A percentile compares a stretch with the other conserved stretches of the same genome.
phyloP scores from a whole-genome alignment of 371 early-diverging fungal genomes.

The Gilbertella persicaria region DNA sequence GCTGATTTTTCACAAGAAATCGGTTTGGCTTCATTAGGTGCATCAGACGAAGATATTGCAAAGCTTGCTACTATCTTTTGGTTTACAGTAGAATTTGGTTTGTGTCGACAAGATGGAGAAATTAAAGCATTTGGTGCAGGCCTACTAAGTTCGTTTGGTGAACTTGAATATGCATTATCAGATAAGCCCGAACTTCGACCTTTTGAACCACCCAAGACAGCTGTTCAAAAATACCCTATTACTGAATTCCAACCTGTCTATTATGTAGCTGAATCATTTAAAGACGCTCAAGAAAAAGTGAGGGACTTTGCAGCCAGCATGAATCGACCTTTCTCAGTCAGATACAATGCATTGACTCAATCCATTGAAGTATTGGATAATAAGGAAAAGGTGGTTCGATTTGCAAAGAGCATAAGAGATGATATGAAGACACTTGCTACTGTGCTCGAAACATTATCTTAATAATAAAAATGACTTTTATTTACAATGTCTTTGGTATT shows the following conservation, averaged over 20 bases:
- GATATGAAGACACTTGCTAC: constrained; percentile 74
- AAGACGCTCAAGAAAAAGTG: constrained; percentile 89
- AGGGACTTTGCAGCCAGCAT: constrained; percentile 81
- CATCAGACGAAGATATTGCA: constrained; percentile 89
- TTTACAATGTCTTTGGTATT: too few relatives aligned
- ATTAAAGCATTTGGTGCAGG: constrained; percentile 95
- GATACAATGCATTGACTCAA: constrained; percentile 92
- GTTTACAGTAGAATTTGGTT: constrained; percentile 96
- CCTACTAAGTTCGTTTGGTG: constrained; percentile 94
- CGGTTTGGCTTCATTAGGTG: constrained; percentile 93
- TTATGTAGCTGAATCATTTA: constrained; percentile 94
- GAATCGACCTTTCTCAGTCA: constrained; percentile 86
- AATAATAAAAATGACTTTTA: constrained; percentile 12
- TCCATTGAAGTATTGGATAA: constrained; percentile 87
- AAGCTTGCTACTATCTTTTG: constrained; percentile 91
- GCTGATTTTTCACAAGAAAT: constrained; percentile 96
- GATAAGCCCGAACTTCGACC: constrained; percentile 80
- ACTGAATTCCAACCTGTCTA: constrained; percentile 95
- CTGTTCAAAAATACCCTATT: constrained; percentile 87
- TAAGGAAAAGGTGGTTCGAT: constrained; percentile 76
- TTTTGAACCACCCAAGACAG: constrained; percentile 86
- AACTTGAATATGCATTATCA: constrained; percentile 86
- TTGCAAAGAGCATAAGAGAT: constrained; percentile 73
- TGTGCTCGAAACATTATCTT: constrained; percentile 61
- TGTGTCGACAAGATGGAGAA: constrained; percentile 82